Percentiles rank a stretch among this genome's conserved stretches.
These are phyloP conservation scores for Grosmannia clavigera DNA, from an alignment of 2,329 filamentous ascomycete genomes.

Conservation along the genomic window DNA sequence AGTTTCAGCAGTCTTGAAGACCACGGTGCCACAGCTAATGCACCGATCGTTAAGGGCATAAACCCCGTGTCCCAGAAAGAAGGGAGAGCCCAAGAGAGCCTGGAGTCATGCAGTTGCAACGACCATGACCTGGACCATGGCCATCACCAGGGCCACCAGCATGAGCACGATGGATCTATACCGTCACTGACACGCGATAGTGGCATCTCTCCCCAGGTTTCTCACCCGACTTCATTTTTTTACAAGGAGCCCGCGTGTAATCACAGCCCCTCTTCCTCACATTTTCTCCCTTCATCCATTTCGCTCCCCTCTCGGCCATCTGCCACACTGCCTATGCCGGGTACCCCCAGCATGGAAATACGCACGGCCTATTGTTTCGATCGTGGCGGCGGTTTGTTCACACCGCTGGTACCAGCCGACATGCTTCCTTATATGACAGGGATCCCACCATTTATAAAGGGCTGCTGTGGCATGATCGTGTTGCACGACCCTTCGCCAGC, in stretches of 20 bases:
- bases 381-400: conserved; percentile 39
- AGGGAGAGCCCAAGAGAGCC: not conserved
- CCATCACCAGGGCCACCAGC: not conserved
- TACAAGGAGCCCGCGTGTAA: not conserved
- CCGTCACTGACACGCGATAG: not conserved
- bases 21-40: not conserved
- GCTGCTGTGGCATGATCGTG: conserved; percentile 31
- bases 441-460: conserved; percentile 28
- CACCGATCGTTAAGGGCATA: not conserved
- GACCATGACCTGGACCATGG: not conserved
- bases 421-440: conserved; percentile 31
- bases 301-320: not conserved
- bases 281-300: not conserved
- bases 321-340: not conserved
- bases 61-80: not conserved
- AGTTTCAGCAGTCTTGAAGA: not conserved
- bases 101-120: not conserved
- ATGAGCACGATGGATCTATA: not conserved
- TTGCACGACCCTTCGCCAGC: conserved; percentile 18
- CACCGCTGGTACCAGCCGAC: conserved; percentile 43
- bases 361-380: conserved; percentile 39
- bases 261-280: not conserved
- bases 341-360: not conserved
- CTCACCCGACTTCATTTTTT: not conserved
- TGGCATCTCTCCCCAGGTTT: not conserved